Conservation (phyloP, 257 asterid genomes). For the Striga asiatica region DNA sequence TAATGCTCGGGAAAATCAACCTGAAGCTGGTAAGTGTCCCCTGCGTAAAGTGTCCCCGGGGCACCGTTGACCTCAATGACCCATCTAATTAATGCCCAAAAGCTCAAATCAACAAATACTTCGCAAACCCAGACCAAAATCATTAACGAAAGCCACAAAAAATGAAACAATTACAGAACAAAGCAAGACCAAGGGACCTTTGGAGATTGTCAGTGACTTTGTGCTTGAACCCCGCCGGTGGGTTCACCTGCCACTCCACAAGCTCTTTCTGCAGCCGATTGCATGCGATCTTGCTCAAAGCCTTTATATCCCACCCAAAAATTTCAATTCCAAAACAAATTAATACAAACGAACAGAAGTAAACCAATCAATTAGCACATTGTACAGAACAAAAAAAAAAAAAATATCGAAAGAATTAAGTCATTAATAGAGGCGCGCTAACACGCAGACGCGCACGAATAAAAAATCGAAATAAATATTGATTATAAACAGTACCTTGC, state of each 20-base stretch:
- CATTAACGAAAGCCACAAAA: background rate
- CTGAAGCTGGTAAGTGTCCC: slow-evolving; percentile 55
- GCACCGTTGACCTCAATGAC: slow-evolving; percentile 61
- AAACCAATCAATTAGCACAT: slow-evolving; percentile 6
- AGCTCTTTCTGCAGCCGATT: slow-evolving; percentile 95
- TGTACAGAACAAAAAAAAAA: too few species aligned
- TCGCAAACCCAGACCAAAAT: background rate
- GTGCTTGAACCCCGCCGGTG: slow-evolving; percentile 85
- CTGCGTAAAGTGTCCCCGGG: slow-evolving; percentile 48
- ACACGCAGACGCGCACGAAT: background rate
- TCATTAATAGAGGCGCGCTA: too few species aligned
- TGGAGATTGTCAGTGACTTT: slow-evolving; percentile 87
- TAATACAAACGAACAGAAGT: background rate
- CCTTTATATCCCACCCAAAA: slow-evolving; percentile 36
- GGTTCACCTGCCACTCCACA: slow-evolving; percentile 95
- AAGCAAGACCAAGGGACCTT: slow-evolving; percentile 24
- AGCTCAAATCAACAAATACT: background rate
- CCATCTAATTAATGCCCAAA: slow-evolving; percentile 34
- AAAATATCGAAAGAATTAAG: too few species aligned
- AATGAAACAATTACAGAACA: background rate
- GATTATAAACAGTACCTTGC: slow-evolving; percentile 27
- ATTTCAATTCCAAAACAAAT: slow-evolving; percentile 10
- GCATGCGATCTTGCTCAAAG: slow-evolving; percentile 92
- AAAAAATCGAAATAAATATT: background rate
- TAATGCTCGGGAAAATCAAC: slow-evolving; percentile 70